Evolutionary conservation across 768 basidiomycete species (phyloP).

Genomic region (Chalciporus sphaerocephalus): DNA sequence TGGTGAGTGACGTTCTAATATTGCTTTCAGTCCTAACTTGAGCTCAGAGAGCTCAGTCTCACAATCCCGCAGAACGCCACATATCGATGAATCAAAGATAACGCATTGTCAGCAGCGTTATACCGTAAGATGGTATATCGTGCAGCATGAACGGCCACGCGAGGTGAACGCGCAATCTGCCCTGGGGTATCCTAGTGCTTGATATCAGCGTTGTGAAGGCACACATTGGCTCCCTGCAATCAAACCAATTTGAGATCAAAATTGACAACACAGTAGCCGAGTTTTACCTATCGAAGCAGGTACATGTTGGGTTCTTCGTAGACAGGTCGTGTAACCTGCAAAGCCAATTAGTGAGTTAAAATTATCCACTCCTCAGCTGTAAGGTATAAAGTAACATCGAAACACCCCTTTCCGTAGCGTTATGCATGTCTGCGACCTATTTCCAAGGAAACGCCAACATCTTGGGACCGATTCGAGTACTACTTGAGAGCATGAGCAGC

Average conservation of each 20-base stretch:
- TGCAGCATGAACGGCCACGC: neutral
- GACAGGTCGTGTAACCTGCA: no score
- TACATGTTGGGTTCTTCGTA: no score
- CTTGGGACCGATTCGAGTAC: neutral
- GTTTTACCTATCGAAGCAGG: no score
- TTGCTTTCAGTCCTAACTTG: neutral
- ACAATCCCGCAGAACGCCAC: neutral
- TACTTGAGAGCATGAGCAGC: neutral
- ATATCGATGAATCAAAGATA: neutral
- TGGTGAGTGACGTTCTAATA: neutral
- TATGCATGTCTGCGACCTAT: neutral
- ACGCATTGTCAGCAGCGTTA: neutral
- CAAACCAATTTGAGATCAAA: no score
- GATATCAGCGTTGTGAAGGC: neutral
- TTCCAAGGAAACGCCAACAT: neutral
- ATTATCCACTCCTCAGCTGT: neutral
- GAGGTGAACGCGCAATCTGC: neutral
- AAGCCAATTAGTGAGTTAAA: neutral
- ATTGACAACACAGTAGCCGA: no score
- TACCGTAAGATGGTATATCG: neutral
- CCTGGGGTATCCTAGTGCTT: neutral
- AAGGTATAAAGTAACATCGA: neutral
- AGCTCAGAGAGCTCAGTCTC: neutral
- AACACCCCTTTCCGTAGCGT: neutral
- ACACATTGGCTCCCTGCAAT: no score